phyloP scores from a whole-genome alignment of 2,329 filamentous ascomycete genomes.

The Apiospora saccharicola region DNA sequence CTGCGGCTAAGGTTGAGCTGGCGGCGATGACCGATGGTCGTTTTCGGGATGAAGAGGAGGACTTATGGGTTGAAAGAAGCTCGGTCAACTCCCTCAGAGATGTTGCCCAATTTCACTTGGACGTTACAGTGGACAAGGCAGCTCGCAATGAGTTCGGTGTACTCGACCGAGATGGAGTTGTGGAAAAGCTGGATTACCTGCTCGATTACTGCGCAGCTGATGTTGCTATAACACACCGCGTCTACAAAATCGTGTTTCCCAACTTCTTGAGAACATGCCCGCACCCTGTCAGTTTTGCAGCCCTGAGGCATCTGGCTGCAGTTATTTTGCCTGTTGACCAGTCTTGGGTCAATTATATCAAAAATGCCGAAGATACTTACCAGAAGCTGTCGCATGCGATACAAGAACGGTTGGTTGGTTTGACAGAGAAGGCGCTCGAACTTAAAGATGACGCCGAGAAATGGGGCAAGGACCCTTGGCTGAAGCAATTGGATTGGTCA shows the following conservation, averaged over 20 bases:
- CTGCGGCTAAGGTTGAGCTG: no score
- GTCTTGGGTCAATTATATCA: conserved; percentile 86
- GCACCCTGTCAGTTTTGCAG: conserved; percentile 96
- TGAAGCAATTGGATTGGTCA: conserved; percentile 93
- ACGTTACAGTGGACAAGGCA: conserved; percentile 89
- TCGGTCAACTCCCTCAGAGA: conserved; percentile 95
- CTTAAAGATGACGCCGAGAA: conserved; percentile 73
- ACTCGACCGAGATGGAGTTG: conserved; percentile 74
- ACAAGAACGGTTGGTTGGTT: conserved; percentile 72
- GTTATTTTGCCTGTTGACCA: conserved; percentile 91
- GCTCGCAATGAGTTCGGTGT: conserved; percentile 86
- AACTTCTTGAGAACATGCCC: conserved; percentile 90
- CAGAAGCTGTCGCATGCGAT: conserved; percentile 79
- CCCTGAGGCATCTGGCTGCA: conserved; percentile 88
- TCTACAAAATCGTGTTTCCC: conserved; percentile 94
- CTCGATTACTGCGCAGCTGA: conserved; percentile 95
- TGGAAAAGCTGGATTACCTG: conserved; percentile 78
- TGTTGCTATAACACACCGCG: conserved; percentile 88
- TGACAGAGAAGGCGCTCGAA: conserved; percentile 80
- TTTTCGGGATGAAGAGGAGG: conserved; percentile 90
- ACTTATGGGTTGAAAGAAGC: conserved; percentile 93
- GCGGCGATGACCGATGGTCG: no score
- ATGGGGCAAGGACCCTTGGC: conserved; percentile 86
- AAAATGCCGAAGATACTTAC: conserved; percentile 86
- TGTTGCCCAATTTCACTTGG: conserved; percentile 95